Evolutionary conservation across 2,329 filamentous ascomycete genomes (phyloP).

Genomic region (Allantophomopsis cytisporea): DNA sequence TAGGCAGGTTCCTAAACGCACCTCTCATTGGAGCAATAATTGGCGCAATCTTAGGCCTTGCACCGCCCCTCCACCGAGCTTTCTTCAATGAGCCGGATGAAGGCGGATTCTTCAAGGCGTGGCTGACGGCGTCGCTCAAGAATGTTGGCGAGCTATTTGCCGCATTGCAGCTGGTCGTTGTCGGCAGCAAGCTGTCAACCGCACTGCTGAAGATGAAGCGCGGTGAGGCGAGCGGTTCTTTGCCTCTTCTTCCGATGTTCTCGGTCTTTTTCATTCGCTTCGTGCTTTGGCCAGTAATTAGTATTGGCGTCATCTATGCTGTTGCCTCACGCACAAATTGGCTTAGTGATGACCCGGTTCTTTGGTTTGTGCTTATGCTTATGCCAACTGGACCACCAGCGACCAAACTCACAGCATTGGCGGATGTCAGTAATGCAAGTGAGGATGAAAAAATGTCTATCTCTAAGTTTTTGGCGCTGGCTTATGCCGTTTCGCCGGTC

Average conservation of each 20-base stretch:
- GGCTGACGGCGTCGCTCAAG: slow-evolving; percentile 46
- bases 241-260: slow-evolving; percentile 31
- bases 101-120: slow-evolving; percentile 51
- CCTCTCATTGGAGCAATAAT: slow-evolving; percentile 44
- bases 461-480: slow-evolving; percentile 25
- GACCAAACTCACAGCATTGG: slow-evolving; percentile 28
- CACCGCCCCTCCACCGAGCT: slow-evolving; percentile 39
- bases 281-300: slow-evolving; percentile 42
- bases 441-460: slow-evolving; percentile 25
- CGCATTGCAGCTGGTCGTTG: slow-evolving; percentile 47
- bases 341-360: slow-evolving; percentile 39
- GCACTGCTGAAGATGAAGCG: slow-evolving; percentile 33
- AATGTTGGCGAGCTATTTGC: slow-evolving; percentile 52
- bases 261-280: slow-evolving; percentile 41
- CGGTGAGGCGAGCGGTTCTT: slow-evolving; percentile 23
- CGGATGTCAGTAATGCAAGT: slow-evolving; percentile 24
- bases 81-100: slow-evolving; percentile 44
- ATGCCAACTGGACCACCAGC: slow-evolving; percentile 30
- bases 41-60: slow-evolving; percentile 43
- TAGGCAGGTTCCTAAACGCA: slow-evolving; percentile 38
- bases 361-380: slow-evolving; percentile 41
- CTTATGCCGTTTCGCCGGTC: slow-evolving; percentile 21
- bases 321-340: slow-evolving; percentile 35
- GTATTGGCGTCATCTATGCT: slow-evolving; percentile 37
- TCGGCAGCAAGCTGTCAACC: slow-evolving; percentile 46